A percentile compares a stretch with the other conserved stretches of the same genome.
phyloP scores from a whole-genome alignment of 1,284 basidiomycete genomes.

The Porogramme epimiltina region DNA sequence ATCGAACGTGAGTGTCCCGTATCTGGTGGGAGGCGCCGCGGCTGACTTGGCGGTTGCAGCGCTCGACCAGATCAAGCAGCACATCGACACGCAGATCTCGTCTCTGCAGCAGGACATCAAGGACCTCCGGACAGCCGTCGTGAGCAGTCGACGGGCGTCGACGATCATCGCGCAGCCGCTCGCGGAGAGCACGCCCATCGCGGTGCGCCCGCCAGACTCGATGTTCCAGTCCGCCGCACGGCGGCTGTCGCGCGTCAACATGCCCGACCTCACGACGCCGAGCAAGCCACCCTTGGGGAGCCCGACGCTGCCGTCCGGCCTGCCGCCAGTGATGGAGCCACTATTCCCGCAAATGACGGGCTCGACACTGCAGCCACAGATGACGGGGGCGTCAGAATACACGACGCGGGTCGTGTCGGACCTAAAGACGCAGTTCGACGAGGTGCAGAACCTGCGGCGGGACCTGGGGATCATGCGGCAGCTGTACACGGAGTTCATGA shows the following conservation, averaged over 20 bases:
- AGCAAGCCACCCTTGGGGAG: slow-evolving; percentile 24
- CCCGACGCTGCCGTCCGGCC: neutral
- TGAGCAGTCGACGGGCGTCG: slow-evolving; percentile 49
- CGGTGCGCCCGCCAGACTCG: slow-evolving; percentile 68
- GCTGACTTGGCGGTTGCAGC: slow-evolving; percentile 50
- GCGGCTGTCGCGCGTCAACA: slow-evolving; percentile 60
- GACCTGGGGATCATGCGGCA: slow-evolving; percentile 95
- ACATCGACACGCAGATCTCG: slow-evolving; percentile 91
- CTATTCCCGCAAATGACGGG: slow-evolving; percentile 61
- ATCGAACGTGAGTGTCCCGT: slow-evolving; percentile 82
- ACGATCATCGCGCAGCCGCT: slow-evolving; percentile 57
- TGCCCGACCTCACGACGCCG: slow-evolving; percentile 36
- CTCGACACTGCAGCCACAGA: slow-evolving; percentile 66
- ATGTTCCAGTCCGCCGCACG: slow-evolving; percentile 74
- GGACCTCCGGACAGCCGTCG: slow-evolving; percentile 78
- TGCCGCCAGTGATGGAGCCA: slow-evolving; percentile 8
- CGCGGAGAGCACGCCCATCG: slow-evolving; percentile 56
- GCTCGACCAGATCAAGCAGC: slow-evolving; percentile 97
- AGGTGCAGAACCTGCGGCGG: slow-evolving; percentile 89
- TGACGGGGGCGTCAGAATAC: slow-evolving; percentile 76
- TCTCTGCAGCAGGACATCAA: slow-evolving; percentile 89
- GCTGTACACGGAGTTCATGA: slow-evolving; percentile 91
- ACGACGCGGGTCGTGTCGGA: slow-evolving; percentile 75
- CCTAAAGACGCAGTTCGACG: slow-evolving; percentile 90
- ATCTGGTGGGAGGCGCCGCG: slow-evolving; percentile 6